Base-by-base conservation (phyloP, 2,329 filamentous ascomycete genomes). In the Sphaerulina vaccinii region DNA sequence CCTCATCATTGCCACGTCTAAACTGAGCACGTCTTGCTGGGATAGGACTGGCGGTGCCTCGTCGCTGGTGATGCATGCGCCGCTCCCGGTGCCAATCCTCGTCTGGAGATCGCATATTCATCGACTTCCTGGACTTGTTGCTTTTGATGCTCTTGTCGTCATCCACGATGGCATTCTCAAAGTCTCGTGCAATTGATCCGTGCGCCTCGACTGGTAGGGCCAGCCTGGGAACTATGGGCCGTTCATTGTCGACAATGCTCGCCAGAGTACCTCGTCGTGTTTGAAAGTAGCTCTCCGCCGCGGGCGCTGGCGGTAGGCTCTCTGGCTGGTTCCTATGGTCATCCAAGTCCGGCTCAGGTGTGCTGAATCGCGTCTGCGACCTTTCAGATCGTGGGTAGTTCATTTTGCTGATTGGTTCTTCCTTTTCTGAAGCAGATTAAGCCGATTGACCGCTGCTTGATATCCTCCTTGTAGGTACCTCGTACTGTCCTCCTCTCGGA, bases 101-200 rank as follows among this genome's bases (percentile, higher is more conserved):
- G 23, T 68, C 66, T 16, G 61, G 60, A 16, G 62, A 64, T 32
- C 55, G 54, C 19, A 74, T 70, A 1, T 49, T 60, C 13, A 41
- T 55, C 10, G 65, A 66, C 19, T 81, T 81, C 24, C 78, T 79
- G 48, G 86, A 74, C 44, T 80, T 80, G 71, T 76, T 51, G 81
- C 63, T 64, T 66, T 61, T 64, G 73, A 59, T 72, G 59, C 68
- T 71, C 40, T 61, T 64, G 36, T 88, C 86, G 49, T 95, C 91
- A 47, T 96, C 91, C 60, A 95, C 89, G 33, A 96, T 78, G 11
- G 89, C 90, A 61, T 93, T 84, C 69, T 96, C 91, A 60, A 95
- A 95, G 68, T 96, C 90, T 51, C 89, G 83, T 33, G 88, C 64
- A 37, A 71, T 72, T n/a, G 75, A 69, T 23, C 69, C 67, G 21